Evolutionary conservation across 208 protist genomes (phyloP).

Genomic region (Plasmodiophora brassicae): DNA sequence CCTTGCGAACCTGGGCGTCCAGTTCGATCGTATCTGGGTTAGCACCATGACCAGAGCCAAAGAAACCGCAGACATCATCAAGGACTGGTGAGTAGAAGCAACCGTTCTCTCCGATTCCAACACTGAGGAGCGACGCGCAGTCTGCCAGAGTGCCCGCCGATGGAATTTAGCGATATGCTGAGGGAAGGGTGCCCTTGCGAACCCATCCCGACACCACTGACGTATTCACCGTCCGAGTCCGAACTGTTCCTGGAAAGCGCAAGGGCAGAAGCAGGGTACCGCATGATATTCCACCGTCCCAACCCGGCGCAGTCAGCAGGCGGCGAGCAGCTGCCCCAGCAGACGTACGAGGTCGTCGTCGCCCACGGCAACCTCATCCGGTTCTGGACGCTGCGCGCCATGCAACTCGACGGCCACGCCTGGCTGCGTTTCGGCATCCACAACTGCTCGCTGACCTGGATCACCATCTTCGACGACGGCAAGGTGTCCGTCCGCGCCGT

Average conservation of each 20-base stretch:
- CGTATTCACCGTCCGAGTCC: too few species aligned
- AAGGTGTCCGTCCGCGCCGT: constrained; percentile 11
- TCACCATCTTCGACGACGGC: constrained; percentile 17
- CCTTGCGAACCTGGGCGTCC: background rate
- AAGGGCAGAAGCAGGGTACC: background rate
- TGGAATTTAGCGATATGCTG: background rate
- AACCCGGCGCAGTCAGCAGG: background rate
- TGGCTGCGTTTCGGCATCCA: constrained; percentile 61
- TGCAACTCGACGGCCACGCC: constrained; percentile 71
- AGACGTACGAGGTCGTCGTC: constrained; percentile 65
- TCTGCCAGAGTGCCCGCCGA: background rate
- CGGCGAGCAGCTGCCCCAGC: background rate
- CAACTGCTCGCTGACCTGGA: constrained; percentile 36
- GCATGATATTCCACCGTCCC: background rate
- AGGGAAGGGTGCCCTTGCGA: background rate
- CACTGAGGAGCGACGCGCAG: background rate
- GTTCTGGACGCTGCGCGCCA: constrained; percentile 70
- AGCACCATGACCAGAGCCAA: constrained; percentile 34
- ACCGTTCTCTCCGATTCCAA: background rate
- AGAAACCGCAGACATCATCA: constrained; percentile 33
- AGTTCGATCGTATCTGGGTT: background rate
- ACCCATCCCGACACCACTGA: too few species aligned
- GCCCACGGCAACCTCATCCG: constrained; percentile 76
- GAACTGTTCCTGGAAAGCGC: background rate
- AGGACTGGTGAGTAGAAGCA: background rate